phyloP scores from a whole-genome alignment of 2,329 filamentous ascomycete genomes.

The Macrophomina tecta region DNA sequence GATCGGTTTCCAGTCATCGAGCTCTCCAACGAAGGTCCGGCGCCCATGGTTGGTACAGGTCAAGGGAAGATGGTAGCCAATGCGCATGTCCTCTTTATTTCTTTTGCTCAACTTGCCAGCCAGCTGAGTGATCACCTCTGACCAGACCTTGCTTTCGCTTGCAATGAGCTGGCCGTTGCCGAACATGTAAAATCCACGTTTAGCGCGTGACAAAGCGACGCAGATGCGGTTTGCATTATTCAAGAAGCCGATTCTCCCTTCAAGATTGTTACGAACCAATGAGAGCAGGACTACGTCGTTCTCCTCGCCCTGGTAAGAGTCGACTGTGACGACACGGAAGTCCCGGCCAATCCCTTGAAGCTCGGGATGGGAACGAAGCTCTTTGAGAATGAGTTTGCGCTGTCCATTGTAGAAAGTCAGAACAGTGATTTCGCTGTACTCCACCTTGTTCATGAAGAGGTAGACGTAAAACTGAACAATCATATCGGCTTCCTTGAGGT shows the following conservation, averaged over 20 bases:
- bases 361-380: constrained; percentile 52
- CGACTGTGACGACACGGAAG: constrained; percentile 77
- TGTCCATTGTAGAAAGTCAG: constrained; percentile 91
- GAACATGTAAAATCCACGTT: constrained; percentile 82
- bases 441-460: constrained; percentile 70
- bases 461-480: constrained; percentile 75
- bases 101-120: constrained; percentile 39
- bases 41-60: constrained; percentile 66
- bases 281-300: constrained; percentile 85
- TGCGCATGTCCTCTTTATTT: constrained; percentile 38
- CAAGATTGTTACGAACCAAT: constrained; percentile 72
- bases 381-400: constrained; percentile 65
- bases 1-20: constrained; percentile 15
- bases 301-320: constrained; percentile 90
- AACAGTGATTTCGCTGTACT: constrained; percentile 70
- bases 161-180: constrained; percentile 70
- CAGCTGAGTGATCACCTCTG: constrained; percentile 57
- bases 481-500: constrained; percentile 76
- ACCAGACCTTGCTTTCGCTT: constrained; percentile 57
- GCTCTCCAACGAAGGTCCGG: constrained; percentile 55
- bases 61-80: constrained; percentile 65
- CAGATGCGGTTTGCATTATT: constrained; percentile 67
- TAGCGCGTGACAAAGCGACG: constrained; percentile 72
- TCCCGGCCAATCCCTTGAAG: constrained; percentile 45
- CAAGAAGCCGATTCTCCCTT: constrained; percentile 73